Conservation (phyloP, 2,329 filamentous ascomycete genomes). For the Trichoderma sp. region DNA sequence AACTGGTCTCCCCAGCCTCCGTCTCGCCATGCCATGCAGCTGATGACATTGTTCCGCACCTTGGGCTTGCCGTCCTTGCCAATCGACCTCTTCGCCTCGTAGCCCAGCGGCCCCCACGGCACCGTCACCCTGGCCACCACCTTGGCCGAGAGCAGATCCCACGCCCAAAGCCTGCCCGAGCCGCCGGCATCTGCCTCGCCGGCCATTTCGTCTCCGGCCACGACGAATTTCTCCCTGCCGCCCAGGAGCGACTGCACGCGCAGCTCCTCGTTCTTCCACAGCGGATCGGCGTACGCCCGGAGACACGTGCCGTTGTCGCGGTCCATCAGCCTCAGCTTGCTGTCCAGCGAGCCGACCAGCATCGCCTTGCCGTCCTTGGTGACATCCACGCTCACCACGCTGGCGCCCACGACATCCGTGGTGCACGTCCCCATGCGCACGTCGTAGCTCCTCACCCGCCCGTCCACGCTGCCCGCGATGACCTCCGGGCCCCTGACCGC, state of each 20-base stretch:
- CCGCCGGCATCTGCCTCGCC: conserved; percentile 29
- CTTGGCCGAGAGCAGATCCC: conserved; percentile 78
- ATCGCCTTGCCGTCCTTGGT: conserved; percentile 71
- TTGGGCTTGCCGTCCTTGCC: conserved; percentile 60
- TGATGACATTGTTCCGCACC: conserved; percentile 57
- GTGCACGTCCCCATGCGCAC: conserved; percentile 68
- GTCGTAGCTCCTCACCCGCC: conserved; percentile 77
- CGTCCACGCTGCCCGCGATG: conserved; percentile 77
- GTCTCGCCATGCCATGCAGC: conserved; percentile 61
- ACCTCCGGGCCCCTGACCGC: conserved; percentile 55
- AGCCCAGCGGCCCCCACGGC: conserved; percentile 53
- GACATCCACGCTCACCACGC: conserved; percentile 71
- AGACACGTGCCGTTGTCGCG: conserved; percentile 69
- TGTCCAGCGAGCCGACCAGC: conserved; percentile 73
- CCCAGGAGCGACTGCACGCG: conserved; percentile 75
- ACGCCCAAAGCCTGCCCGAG: conserved; percentile 68
- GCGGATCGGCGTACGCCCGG: conserved; percentile 61
- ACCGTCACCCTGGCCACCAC: conserved; percentile 59
- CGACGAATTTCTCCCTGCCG: conserved; percentile 69
- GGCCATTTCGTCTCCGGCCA: conserved; percentile 73
- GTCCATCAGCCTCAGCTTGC: conserved; percentile 76
- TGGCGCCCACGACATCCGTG: conserved; percentile 65
- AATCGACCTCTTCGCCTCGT: conserved; percentile 47
- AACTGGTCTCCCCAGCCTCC: conserved; percentile 62
- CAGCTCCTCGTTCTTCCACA: conserved; percentile 63